Base-by-base conservation (phyloP, 805 yeast species). In the Peterozyma toletana region DNA sequence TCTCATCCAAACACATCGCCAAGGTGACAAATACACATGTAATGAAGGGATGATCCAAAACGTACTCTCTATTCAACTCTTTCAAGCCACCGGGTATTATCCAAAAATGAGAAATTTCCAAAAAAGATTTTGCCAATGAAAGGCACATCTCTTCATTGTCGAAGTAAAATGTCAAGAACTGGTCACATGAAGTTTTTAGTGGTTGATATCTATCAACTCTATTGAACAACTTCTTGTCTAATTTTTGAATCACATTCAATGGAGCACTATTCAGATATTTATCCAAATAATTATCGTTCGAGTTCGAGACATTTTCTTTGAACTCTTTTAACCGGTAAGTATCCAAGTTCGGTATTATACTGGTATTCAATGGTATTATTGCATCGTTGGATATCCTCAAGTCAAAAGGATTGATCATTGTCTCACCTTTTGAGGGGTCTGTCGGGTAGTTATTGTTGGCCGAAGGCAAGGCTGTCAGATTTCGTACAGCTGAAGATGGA, bases 51-150 rank as follows among this genome's bases (percentile, higher is more conserved):
- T 70, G 73, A 30, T 59, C 51, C 14, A 50, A 50, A 3, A 66
- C 73, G 49, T 64, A 72, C 9, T 53, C 53, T 11, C 56, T 49
- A 18, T 62, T 54, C 5, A 71, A 60, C 27, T 59, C 60, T 35
- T 61, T 66, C 7, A 68, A 57, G 2, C 73, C 75, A 10, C 73
- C 75, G 10, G 76, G 76, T 1, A 70, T 65, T 30, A 73, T 68
- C 74, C 76, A 73, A 50, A 65, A 68, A 47, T 69, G 73, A 2
- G 77, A 71, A 40, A 64, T 68, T 5, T 57, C 58, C 30, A 71
- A 50, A 47, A 73, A 73, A 33, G 64, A 64, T 34, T 60, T 57
- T 0, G 68, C 66, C 17, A 72, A 47, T 29, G 53, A 52, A 5
- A 66, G 54, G 45, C 71, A 66, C 4, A 70, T 48, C 5, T 48